A percentile compares a stretch with the other conserved stretches of the same genome.
Evolutionary conservation across 1,284 basidiomycete species (phyloP).

Genomic region (Boletellus deceptivus): DNA sequence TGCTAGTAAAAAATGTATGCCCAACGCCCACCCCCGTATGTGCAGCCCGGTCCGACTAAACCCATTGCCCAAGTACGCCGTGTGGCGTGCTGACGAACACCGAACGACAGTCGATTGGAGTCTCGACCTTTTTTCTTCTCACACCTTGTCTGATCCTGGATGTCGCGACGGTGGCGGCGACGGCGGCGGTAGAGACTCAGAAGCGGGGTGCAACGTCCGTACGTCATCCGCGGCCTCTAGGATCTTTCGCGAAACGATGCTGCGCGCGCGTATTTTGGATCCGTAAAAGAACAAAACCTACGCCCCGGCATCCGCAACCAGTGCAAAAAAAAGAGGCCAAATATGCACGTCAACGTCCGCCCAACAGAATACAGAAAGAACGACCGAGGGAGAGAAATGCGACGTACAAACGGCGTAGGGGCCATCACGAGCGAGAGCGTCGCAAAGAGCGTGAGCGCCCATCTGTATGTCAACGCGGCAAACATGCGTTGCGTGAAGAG

Average conservation of each 20-base stretch:
- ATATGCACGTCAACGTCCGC: too few species aligned
- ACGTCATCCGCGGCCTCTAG: slow-evolving; percentile 26
- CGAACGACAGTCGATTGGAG: too few species aligned
- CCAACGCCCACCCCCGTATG: too few species aligned
- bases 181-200: background rate
- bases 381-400: too few species aligned
- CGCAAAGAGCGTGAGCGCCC: slow-evolving; percentile 68
- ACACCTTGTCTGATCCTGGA: slow-evolving; percentile 14
- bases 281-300: slow-evolving; percentile 23
- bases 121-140: background rate
- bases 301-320: background rate
- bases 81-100: too few species aligned
- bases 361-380: background rate
- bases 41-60: too few species aligned
- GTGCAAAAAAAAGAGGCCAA: background rate
- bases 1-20: too few species aligned
- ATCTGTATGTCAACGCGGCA: slow-evolving; percentile 55
- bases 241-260: slow-evolving; percentile 55
- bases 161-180: background rate
- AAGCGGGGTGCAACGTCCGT: background rate
- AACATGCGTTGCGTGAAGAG: slow-evolving; percentile 67
- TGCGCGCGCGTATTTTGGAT: slow-evolving; percentile 50
- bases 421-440: slow-evolving; percentile 57
- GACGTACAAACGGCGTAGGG: slow-evolving; percentile 62
- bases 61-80: too few species aligned